Evolutionary conservation across 2,329 filamentous ascomycete genomes (phyloP).

Genomic region (Emericellopsis atlantica): DNA sequence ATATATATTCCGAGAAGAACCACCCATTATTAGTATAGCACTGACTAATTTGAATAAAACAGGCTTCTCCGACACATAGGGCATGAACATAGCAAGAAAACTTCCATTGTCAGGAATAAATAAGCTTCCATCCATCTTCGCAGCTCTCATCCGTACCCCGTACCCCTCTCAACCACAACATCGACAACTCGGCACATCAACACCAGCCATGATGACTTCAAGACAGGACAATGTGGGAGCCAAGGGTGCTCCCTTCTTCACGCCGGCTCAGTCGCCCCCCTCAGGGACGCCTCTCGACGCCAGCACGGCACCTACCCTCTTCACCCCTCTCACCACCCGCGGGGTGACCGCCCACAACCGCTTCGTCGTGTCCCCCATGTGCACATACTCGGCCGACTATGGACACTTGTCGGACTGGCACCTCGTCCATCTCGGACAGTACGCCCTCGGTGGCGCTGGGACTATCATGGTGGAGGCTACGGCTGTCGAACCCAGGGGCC

Average conservation of each 20-base stretch:
- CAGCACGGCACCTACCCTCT: conserved; percentile 35
- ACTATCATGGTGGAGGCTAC: conserved; percentile 71
- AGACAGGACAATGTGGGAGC: conserved; percentile 23
- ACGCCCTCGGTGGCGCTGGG: conserved; percentile 61
- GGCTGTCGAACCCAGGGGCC: conserved; percentile 59
- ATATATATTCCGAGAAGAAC: too few species aligned
- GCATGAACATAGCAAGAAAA: too few species aligned
- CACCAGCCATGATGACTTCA: conserved; percentile 2
- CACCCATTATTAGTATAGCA: too few species aligned
- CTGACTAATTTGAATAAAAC: too few species aligned
- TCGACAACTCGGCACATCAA: background rate
- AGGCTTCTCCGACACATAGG: too few species aligned
- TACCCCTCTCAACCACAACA: too few species aligned
- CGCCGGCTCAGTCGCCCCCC: conserved; percentile 38
- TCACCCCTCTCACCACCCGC: conserved; percentile 42
- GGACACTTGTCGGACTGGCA: conserved; percentile 73
- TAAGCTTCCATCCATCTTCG: too few species aligned
- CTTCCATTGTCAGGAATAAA: too few species aligned
- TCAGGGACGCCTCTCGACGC: conserved; percentile 31
- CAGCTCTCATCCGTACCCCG: too few species aligned
- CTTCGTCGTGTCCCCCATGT: conserved; percentile 24
- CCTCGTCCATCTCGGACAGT: conserved; percentile 69
- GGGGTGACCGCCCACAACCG: conserved; percentile 18
- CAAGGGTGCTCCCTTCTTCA: conserved; percentile 36
- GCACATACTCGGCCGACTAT: conserved; percentile 41